Evolutionary conservation across 1,284 basidiomycete species (phyloP).

Genomic region (Cryptococcus maquisensis): DNA sequence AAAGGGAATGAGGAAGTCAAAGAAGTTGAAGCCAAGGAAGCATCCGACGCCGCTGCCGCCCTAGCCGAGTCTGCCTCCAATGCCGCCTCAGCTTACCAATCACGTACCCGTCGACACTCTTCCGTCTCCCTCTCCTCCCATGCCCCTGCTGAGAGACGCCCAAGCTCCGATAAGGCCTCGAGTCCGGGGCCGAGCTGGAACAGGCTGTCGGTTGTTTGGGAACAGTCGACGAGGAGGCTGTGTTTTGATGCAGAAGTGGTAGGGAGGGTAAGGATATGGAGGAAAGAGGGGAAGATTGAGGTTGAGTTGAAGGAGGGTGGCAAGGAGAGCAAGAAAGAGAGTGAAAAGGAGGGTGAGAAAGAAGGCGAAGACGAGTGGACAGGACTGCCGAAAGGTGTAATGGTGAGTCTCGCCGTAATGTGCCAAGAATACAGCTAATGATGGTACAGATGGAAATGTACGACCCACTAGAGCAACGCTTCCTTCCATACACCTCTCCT

Average conservation of each 20-base stretch:
- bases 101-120: slow-evolving; percentile 26
- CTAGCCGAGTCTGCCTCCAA: slow-evolving; percentile 29
- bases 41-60: slow-evolving; percentile 16
- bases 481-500: slow-evolving; percentile 25
- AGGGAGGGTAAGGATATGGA: slow-evolving; percentile 70
- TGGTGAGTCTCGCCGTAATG: slow-evolving; percentile 48
- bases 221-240: slow-evolving; percentile 75
- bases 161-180: not conserved
- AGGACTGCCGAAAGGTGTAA: slow-evolving; percentile 41
- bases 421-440: not conserved
- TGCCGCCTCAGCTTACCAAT: slow-evolving; percentile 29
- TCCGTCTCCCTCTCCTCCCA: slow-evolving; percentile 15
- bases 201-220: slow-evolving; percentile 62
- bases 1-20: not conserved
- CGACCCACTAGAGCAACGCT: slow-evolving; percentile 41
- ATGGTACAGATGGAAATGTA: slow-evolving; percentile 42
- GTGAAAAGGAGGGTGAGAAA: slow-evolving; percentile 9
- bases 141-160: not conserved
- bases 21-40: slow-evolving; percentile 12
- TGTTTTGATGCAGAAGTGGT: slow-evolving; percentile 86
- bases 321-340: slow-evolving; percentile 14
- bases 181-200: slow-evolving; percentile 11
- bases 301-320: slow-evolving; percentile 60
- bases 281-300: slow-evolving; percentile 80
- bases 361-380: not conserved